A percentile compares a stretch with the other conserved stretches of the same genome.
Conservation (phyloP, 2,329 filamentous ascomycete genomes). For the Botrytis galanthina region DNA sequence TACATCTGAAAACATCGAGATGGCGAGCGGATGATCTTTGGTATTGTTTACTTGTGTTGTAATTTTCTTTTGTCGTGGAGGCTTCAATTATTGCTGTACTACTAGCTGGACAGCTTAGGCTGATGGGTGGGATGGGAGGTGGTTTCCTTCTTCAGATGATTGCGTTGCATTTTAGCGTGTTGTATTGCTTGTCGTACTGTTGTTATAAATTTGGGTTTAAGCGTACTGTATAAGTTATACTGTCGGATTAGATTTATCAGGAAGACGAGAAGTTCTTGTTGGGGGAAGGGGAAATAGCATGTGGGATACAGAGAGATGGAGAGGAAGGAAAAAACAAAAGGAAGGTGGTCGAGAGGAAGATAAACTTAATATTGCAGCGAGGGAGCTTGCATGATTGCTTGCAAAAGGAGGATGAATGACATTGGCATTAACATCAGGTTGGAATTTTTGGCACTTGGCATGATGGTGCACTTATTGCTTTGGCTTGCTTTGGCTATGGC, state of each 20-base stretch:
- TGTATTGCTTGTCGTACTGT: not conserved
- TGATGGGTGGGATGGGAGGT: not conserved
- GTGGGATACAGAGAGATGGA: not conserved
- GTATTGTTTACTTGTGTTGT: not conserved
- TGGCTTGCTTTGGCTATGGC: conserved; percentile 16
- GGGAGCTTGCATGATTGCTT: not conserved
- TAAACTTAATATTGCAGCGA: not conserved
- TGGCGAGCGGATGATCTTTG: not conserved
- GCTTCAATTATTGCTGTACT: not conserved
- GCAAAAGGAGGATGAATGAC: not conserved
- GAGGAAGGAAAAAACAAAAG: too few species aligned
- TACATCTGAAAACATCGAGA: not conserved
- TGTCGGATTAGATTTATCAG: not conserved
- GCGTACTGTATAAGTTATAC: not conserved
- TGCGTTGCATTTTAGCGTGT: conserved; percentile 4
- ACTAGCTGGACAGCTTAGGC: not conserved
- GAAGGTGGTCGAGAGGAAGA: not conserved
- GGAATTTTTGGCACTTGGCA: not conserved
- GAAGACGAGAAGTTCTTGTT: not conserved
- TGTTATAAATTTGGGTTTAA: not conserved
- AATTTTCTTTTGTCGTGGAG: not conserved
- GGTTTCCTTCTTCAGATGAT: not conserved
- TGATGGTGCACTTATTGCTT: not conserved
- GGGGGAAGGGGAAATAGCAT: not conserved
- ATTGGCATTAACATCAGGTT: not conserved